Evolutionary conservation across 768 basidiomycete species (phyloP), one percentile per base, ranked within the genome.

Genomic region (Lentinula guzmanii): DNA sequence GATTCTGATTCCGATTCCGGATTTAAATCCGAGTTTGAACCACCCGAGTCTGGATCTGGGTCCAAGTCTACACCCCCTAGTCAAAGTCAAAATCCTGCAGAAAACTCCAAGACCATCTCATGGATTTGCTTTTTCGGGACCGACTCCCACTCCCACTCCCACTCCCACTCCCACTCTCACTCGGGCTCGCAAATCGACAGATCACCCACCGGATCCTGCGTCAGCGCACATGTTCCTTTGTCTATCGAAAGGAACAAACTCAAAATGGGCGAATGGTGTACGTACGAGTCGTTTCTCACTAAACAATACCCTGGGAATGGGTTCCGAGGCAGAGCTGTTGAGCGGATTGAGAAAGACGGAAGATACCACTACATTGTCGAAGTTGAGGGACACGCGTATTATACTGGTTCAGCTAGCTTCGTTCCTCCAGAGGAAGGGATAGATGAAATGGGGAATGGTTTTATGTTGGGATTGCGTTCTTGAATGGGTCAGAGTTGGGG

Each of bases 121-220:
- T 69, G 71, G 58, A 48, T 74, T 21, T 76, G 74, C 60, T 76
- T 76, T 67, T 77, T 77, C 58, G 75, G 37, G 13, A 8, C 37
- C 28, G 28, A 39, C 37, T 13, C 37, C 13, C 37, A 39, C 28
- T 39, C 37, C 37, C 11, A 7, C 37, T 13, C 37, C 13, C 37
- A 39, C 28, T 39, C 37, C 5, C 13, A 8, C 37, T 39, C 37
- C 37, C 7, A 39, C 37, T 39, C 13, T 1, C 9, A 8, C 37
- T 13, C 75, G 16, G 67, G 76, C 62, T 70, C 72, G 66, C 72
- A 77, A 66, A 65, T 77, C 33, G 76, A 77, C 67, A 68, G 76
- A 46, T 77, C 76, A 55, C 76, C 76, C 15, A 70, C 69, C 5
- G 76, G 76, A 9, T 76, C 74, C 28, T 72, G 76, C 11, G 76